Conservation (phyloP, 306 rosid species). For the Cicer arietinum region DNA sequence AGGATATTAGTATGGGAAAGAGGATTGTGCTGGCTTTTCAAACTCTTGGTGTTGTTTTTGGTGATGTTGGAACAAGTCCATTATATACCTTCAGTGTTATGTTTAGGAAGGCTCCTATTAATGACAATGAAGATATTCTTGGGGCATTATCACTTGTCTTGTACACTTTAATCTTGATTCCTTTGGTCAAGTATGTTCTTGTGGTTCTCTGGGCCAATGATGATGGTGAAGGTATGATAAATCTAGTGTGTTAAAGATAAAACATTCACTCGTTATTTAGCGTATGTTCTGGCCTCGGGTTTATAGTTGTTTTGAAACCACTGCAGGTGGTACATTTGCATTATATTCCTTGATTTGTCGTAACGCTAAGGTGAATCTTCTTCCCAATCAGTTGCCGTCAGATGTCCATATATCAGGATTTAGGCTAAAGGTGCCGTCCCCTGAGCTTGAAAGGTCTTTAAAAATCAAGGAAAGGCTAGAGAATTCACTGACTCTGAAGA, state of each 20-base stretch:
- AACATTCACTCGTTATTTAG: neutral
- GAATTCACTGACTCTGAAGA: conserved; percentile 80
- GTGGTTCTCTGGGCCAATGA: conserved; percentile 98
- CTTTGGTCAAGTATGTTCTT: conserved; percentile 88
- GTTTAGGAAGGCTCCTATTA: conserved; percentile 92
- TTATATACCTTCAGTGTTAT: conserved; percentile 92
- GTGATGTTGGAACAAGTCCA: conserved; percentile 99
- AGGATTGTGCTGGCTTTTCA: conserved; percentile 76
- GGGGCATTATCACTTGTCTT: conserved; percentile 93
- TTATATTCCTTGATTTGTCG: conserved; percentile 98
- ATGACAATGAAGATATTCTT: conserved; percentile 82
- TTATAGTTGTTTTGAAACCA: conserved; percentile 44
- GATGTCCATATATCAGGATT: conserved; percentile 96
- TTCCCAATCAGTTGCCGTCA: conserved; percentile 96
- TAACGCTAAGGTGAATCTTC: conserved; percentile 98
- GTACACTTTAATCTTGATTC: conserved; percentile 91
- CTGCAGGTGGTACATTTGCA: conserved; percentile 98
- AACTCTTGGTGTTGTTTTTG: conserved; percentile 98
- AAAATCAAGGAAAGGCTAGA: conserved; percentile 94
- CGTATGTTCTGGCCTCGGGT: neutral
- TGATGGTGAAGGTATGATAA: conserved; percentile 86
- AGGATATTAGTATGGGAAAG: conserved; percentile 81
- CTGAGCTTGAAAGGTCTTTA: conserved; percentile 96
- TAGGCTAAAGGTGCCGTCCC: conserved; percentile 93
- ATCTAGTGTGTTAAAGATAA: conserved; percentile 26